phyloP scores from a whole-genome alignment of 164 flowering plant species.

The Hamamelis virginiana region DNA sequence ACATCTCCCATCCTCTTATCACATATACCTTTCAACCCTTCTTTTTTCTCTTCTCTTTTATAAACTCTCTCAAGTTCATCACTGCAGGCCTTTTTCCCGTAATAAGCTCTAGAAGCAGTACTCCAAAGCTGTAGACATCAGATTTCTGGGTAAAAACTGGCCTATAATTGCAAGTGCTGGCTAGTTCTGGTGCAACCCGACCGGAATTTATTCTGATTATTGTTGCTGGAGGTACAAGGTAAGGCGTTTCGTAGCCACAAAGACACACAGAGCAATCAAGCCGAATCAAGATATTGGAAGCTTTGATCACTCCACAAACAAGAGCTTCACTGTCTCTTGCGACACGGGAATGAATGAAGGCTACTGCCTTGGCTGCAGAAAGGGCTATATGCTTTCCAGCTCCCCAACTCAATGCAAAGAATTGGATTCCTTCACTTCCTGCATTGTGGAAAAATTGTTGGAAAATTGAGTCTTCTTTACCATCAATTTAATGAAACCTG shows the following conservation, averaged over 20 bases:
- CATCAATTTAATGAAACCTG: too few species aligned
- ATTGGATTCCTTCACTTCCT: conserved; percentile 34
- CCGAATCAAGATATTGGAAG: conserved; percentile 28
- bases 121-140: conserved; percentile 27
- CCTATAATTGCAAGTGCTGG: background rate
- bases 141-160: conserved; percentile 15
- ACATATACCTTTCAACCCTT: conserved; percentile 10
- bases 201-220: conserved; percentile 22
- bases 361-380: conserved; percentile 29
- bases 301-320: conserved; percentile 30
- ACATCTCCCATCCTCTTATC: conserved; percentile 19
- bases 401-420: conserved; percentile 27
- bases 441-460: background rate
- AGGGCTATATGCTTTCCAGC: conserved; percentile 22
- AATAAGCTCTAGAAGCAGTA: conserved; percentile 25
- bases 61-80: conserved; percentile 9
- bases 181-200: conserved; percentile 23
- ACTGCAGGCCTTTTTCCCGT: conserved; percentile 22
- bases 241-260: conserved; percentile 24
- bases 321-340: conserved; percentile 20
- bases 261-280: conserved; percentile 25
- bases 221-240: conserved; percentile 15
- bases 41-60: conserved; percentile 7
- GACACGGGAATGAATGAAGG: conserved; percentile 17
- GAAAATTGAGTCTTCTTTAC: too few species aligned